Base-by-base conservation (phyloP, 169 alveolate genomes). In the Plasmodium gaboni region DNA sequence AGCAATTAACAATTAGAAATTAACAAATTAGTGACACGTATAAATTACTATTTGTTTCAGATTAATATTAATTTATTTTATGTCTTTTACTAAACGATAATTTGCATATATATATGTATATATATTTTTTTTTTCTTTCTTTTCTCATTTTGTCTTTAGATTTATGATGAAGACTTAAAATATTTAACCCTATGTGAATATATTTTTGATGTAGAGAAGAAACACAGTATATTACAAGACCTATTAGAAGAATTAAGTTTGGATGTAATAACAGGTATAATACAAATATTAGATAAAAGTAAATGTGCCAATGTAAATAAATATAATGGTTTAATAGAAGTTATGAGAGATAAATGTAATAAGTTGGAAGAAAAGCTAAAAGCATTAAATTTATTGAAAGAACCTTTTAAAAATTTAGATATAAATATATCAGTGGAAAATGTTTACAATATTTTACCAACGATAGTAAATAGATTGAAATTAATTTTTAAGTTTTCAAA, bases 111-210 rank as follows among this genome's bases (percentile, higher is more conserved):
- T 19, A 44, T 69, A 69, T 50, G 17, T 69, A 22, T 22, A 69
- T 50, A 0, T 68, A 28, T 26, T 71, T 48, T 26, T 38, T 38
- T 42, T 6, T 2, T 13, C 60, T 13, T 53, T 59, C 9, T 55
- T 53, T 32, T 15, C 13, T 44, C 17, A 42, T 17, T 17, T 60
- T 60, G 15, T 38, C 10, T 48, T 15, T 60, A 83, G 91, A 83
- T 83, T 44, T 26, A 55, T 26, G 83, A 68, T 28, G 69, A 83
- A 26, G 70, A 83, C 55, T 19, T 83, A 61, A 83, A 38, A 17
- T 68, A 68, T 73, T 44, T 83, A 50, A 67, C 91, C n/a, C 24
- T 83, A 64, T 67, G 91, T 68, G 85, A 83, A 53, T 83, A 83
- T 15, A 83, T 83, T 13, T 32, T 67, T 17, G 91, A 83, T 60